Conservation (phyloP, 768 basidiomycete species). For the Termitomyces sp. region DNA sequence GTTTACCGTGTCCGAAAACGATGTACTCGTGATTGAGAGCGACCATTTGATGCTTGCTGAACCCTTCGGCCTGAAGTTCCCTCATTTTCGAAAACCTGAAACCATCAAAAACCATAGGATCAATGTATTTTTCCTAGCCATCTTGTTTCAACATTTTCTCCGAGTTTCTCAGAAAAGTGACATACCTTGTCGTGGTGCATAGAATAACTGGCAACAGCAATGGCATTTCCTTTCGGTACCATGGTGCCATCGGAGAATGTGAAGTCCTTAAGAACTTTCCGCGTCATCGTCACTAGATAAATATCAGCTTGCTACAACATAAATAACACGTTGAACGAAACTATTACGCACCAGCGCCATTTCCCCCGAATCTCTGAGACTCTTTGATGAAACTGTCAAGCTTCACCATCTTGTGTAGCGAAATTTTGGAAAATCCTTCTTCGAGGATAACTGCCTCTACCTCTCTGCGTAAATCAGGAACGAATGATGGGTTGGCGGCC, state of each 20-base stretch:
- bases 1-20: slow-evolving; percentile 24
- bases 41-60: slow-evolving; percentile 22
- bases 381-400: slow-evolving; percentile 40
- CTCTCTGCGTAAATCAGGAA: slow-evolving; percentile 34
- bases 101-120: slow-evolving; percentile 29
- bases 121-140: slow-evolving; percentile 10
- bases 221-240: slow-evolving; percentile 29
- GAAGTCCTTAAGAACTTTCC: slow-evolving; percentile 30
- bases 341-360: slow-evolving; percentile 16
- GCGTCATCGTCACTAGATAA: slow-evolving; percentile 15
- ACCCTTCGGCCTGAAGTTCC: slow-evolving; percentile 16
- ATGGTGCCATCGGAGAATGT: slow-evolving; percentile 38
- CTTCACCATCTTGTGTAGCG: slow-evolving; percentile 26
- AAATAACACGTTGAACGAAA: not conserved
- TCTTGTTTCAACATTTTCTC: not conserved
- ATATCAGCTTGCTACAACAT: not conserved
- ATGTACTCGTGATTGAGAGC: slow-evolving; percentile 19
- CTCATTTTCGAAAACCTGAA: slow-evolving; percentile 29
- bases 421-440: slow-evolving; percentile 7
- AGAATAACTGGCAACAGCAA: slow-evolving; percentile 22
- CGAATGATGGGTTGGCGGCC: slow-evolving; percentile 25
- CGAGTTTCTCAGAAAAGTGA: not conserved
- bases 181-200: slow-evolving; percentile 25
- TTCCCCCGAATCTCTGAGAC: slow-evolving; percentile 27
- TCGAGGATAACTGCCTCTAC: slow-evolving; percentile 10